These are phyloP conservation scores for Didymosphaeria variabile DNA, from an alignment of 2,329 filamentous ascomycete genomes.

Conservation along the genomic window DNA sequence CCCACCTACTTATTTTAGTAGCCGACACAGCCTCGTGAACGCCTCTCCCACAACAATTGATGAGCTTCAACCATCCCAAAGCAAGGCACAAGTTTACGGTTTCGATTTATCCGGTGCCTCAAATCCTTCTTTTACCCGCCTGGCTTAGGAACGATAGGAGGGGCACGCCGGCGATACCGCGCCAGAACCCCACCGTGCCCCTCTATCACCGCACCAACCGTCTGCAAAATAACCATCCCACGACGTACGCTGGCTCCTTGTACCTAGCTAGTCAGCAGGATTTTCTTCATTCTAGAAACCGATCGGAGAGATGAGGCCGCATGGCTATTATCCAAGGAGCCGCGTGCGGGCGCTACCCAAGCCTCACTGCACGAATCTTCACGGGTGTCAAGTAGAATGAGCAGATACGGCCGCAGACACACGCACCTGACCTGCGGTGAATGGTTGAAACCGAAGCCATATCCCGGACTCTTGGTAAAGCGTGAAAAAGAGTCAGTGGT, in stretches of 20 bases:
- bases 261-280: background rate
- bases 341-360: background rate
- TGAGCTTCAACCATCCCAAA: background rate
- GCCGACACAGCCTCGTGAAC: background rate
- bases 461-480: slow-evolving; percentile 1
- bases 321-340: slow-evolving; percentile 6
- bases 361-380: background rate
- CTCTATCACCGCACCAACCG: slow-evolving; percentile 5
- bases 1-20: slow-evolving; percentile 11
- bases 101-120: slow-evolving; percentile 31
- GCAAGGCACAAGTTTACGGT: background rate
- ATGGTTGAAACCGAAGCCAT: slow-evolving; percentile 13
- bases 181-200: slow-evolving; percentile 16
- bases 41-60: background rate
- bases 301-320: slow-evolving; percentile 5
- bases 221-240: slow-evolving; percentile 5
- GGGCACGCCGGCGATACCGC: slow-evolving; percentile 14
- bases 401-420: background rate
- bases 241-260: slow-evolving; percentile 1
- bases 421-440: background rate
- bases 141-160: slow-evolving; percentile 17
- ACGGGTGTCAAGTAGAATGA: background rate
- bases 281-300: slow-evolving; percentile 2
- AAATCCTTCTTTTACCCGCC: slow-evolving; percentile 29
- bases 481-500: background rate